Evolutionary conservation across 495 filamentous ascomycete genomes (phyloP), one percentile per base, ranked within the genome.

Genomic region (Trichoderma parareesei): DNA sequence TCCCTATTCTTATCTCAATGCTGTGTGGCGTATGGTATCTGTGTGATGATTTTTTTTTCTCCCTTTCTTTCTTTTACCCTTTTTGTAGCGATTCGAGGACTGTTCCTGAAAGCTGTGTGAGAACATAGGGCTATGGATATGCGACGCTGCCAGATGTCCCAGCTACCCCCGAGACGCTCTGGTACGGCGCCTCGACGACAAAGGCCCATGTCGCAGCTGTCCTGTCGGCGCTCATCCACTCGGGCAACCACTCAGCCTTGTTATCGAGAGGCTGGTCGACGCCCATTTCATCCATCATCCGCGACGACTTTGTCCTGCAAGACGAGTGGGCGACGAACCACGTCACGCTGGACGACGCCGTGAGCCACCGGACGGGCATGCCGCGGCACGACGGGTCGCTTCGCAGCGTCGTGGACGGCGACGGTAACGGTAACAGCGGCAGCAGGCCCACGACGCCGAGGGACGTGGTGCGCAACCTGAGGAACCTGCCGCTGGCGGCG

Each of bases 191-290:
- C 40, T 83, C 80, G 67, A 86, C 83, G 1, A 85, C 81, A 33
- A 86, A 87, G 69, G 80, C 82, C 1, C 84, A 84, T 71, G 82
- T 80, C 9, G 78, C 78, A 1, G 81, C 84, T 11, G 72, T 75
- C 35, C 67, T 82, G 0, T 78, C 82, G 3, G 69, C 80, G 3
- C 72, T 79, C 0, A 76, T 86, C 53, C 74, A 78, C 16, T 75
- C 79, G 11, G 74, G 70, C 20, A 66, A 70, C 65, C 69, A 57
- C 64, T 49, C 60, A 14, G 10, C 42, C 16, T 62, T 27, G 27
- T 27, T 65, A 5, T 66, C 69, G 65, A 68, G 71, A 4, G 67
- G 69, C 41, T 87, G 83, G 83, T 71, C 73, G 5, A 85, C 83
- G 1, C 78, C 80, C 7, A 68, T 87, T 33, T 66, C 75, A 18